A percentile compares a stretch with the other conserved stretches of the same genome.
Conservation (phyloP, 2,329 filamentous ascomycete genomes). For the Coniella lustricola region DNA sequence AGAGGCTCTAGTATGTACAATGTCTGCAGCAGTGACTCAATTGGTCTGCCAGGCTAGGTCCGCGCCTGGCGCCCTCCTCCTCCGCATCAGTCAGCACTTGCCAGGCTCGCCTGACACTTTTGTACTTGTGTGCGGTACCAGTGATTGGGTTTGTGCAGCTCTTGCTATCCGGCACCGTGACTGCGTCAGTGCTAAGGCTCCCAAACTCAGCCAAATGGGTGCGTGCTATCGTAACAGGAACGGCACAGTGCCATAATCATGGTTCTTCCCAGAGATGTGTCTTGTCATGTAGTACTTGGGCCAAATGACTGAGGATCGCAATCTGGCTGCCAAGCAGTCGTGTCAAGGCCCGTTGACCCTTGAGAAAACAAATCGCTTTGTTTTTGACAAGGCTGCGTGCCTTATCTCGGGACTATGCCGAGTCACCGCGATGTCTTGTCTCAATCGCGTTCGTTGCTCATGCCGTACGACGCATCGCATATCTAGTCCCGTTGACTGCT, state of each 20-base stretch:
- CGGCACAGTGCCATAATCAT: no score
- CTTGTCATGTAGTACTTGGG: no score
- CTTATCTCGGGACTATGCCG: background rate
- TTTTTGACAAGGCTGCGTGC: background rate
- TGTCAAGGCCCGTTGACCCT: background rate
- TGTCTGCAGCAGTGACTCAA: background rate
- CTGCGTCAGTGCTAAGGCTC: no score
- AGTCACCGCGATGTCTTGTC: background rate
- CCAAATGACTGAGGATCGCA: no score
- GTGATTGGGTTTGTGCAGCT: no score
- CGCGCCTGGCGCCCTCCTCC: background rate
- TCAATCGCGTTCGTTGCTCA: conserved; percentile 5
- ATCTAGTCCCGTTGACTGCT: background rate
- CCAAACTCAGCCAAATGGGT: no score
- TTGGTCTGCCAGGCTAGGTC: no score
- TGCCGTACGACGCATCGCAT: background rate
- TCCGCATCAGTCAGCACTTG: no score
- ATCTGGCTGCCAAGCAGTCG: background rate
- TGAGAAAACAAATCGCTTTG: background rate
- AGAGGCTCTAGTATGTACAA: no score
- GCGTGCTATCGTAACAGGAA: no score
- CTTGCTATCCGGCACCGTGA: no score
- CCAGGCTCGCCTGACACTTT: background rate
- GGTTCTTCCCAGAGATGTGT: no score
- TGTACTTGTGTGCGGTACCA: background rate